Conservation (phyloP, 192 early-diverging fungal species). For the Mortierella antarctica region DNA sequence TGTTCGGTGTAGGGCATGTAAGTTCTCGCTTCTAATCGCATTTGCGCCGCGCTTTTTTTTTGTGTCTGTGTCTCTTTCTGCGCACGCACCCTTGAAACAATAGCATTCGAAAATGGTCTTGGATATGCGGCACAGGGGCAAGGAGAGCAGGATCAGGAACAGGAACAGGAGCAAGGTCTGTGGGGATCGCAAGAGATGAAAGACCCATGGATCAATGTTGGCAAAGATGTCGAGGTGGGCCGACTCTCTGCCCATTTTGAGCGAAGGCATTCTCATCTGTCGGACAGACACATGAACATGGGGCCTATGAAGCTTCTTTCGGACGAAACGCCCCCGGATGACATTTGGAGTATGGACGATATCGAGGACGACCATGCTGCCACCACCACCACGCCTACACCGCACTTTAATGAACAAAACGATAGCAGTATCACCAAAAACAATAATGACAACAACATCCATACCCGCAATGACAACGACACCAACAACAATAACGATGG, state of each 20-base stretch:
- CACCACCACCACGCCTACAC: slow-evolving; percentile 8
- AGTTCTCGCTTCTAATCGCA: not conserved
- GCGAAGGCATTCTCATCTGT: slow-evolving; percentile 31
- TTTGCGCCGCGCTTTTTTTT: not conserved
- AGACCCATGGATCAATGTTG: slow-evolving; percentile 23
- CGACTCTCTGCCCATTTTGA: not conserved
- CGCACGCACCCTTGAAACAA: not conserved
- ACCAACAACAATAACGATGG: slow-evolving; percentile 2
- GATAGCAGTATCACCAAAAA: slow-evolving; percentile 41
- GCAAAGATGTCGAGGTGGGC: not conserved
- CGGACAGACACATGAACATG: slow-evolving; percentile 33
- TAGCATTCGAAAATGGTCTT: slow-evolving; percentile 1
- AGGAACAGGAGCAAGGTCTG: slow-evolving; percentile 1
- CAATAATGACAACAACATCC: slow-evolving; percentile 20
- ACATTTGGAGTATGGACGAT: slow-evolving; percentile 36
- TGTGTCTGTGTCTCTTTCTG: not conserved
- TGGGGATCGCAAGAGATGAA: slow-evolving; percentile 30
- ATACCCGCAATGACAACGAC: slow-evolving; percentile 4
- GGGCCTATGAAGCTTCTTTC: slow-evolving; percentile 26
- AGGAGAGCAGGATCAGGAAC: not conserved
- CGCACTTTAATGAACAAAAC: slow-evolving; percentile 30
- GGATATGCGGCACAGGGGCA: slow-evolving; percentile 5
- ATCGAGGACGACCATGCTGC: slow-evolving; percentile 22
- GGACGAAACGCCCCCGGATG: slow-evolving; percentile 44
- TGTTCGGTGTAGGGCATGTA: not conserved